Evolutionary conservation across 2,329 filamentous ascomycete genomes (phyloP), one percentile per base, ranked within the genome.

Genomic region (Clarireedia homoeocarpa): DNA sequence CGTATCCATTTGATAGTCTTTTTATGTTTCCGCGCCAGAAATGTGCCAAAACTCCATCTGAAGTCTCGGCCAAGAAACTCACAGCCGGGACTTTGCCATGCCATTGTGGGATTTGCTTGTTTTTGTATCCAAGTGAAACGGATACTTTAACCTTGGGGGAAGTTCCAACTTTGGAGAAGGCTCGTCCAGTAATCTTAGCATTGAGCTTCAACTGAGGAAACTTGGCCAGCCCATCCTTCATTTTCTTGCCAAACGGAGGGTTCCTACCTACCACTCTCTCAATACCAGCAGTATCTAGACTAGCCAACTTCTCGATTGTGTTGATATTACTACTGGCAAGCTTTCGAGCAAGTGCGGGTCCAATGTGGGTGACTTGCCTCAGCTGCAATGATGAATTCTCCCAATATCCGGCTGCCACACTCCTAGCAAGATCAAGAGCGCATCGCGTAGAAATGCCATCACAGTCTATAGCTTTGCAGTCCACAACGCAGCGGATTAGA

Each of bases 381-480:
- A 99, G 79, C 62, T 96, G 88, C 23, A 86, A 76, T 0, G 88
- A 82, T 2, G 84, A 88, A 36, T 87, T 84, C 65, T 99, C 94
- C 94, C 91, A 71, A 1, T 77, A 76, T 1, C 80, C 81, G 2
- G 91, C 88, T 23, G 82, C 80, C 51, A 97, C 73, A 61, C 89
- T 90, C 56, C 92, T 80, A 48, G 86, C 80, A 5, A 97, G 78
- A 65, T 92, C 87, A 1, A 97, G 77, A 5, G 86, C 86, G 59
- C 84, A 83, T 27, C 80, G 80, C 1, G 83, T 78, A 2, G 86
- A 80, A 4, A 83, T 70, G 0, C 88, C 85, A 67, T 97, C 90
- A 27, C 62, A 60, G 51, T 78, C 75, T 42, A 68, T 65, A 7
- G 71, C 70, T 61, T 88, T 84, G 63, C 88, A 92, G 63, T 94